Evolutionary conservation across 1,139 yeast species (phyloP), one percentile per base, ranked within the genome.

Genomic region (Pichia sp.): DNA sequence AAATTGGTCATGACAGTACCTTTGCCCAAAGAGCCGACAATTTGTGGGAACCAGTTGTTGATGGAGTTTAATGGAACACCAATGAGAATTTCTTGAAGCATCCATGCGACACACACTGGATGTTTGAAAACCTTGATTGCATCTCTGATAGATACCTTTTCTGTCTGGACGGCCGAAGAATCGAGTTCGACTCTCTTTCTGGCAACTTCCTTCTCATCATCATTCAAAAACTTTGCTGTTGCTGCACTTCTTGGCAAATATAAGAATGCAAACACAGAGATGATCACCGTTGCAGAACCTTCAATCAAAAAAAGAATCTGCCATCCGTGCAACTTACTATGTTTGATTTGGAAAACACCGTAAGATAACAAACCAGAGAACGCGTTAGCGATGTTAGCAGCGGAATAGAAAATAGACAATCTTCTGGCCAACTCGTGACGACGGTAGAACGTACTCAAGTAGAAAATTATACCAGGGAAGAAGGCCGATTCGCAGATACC

Each of bases 401-500:
- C 82, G 49, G 80, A 72, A 62, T 76, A 79, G 53, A 80, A 73
- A 46, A 78, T 69, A 16, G 82, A 72, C 58, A 77, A 74, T 59
- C 84, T 68, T 51, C 76, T 70, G 5, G 80, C 72, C 57, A 78
- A 70, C 56, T 78, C 79, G 54, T 73, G 74, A 57, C 76, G 72
- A 47, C 74, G 73, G 60, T 80, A 80, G 75, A 80, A 80, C 59
- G 75, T 73, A 19, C 81, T 75, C 54, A 79, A 70, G 38, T 59
- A 51, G 67, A 74, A 70, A 58, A 79, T 68, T 30, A 78, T 79
- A 49, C 82, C 80, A 8, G 83, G 82, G 62, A 80, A 81, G 60
- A 81, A 76, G 1, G 84, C 85, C 31, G 85, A 77, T 65, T 83
- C 87, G 48, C 79, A 74, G 45, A 80, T 67, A 19, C 88, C 88